Base-by-base conservation (phyloP, 768 basidiomycete species). In the Tulasnella sp. region DNA sequence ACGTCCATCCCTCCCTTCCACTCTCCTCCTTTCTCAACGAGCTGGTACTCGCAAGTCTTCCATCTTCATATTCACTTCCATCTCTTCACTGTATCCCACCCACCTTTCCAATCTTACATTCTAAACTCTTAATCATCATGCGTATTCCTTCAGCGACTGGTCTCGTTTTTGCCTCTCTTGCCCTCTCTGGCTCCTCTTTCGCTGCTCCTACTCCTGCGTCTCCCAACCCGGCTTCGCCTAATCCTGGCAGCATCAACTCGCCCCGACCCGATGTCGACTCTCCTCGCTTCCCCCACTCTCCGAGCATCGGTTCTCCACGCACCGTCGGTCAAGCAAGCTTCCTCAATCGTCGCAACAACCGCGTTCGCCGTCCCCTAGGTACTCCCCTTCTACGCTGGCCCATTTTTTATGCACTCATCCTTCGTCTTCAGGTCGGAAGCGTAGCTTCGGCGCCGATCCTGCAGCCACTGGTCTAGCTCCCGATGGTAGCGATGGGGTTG, bases 181-280 rank as follows among this genome's bases (percentile, higher is more conserved):
- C 77, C 20, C 34, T 78, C 12, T 78, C 77, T 60, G 77, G 77
- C 34, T 64, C 77, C 16, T 34, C 77, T 40, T 34, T 78, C 34
- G 54, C 77, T 28, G 77, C 54, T 69, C 77, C 77, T n/a, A 78
- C 77, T 41, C 77, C 77, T 78, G 28, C 77, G 40, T 78, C 77
- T 40, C 77, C 77, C 20, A 78, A 78, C 42, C 77, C 77, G 5
- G 9, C 31, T 54, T 78, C 77, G 41, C 77, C 77, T 28, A 78
- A 78, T 40, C 77, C 77, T 28, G n/a, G 37, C 58, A 42, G 24
- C 58, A 64, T 78, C 34, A 58, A 78, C 77, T 78, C 77, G 20
- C 77, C 77, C 40, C 58, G 77, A 9, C 41, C 58, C 3, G 77
- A 50, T 54, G 12, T 64, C 60, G 54, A 60, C 28, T 72, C 77